Evolutionary conservation across 257 asterid species (phyloP), one percentile per base, ranked within the genome.

Genomic region (Solanum raphanifolium): DNA sequence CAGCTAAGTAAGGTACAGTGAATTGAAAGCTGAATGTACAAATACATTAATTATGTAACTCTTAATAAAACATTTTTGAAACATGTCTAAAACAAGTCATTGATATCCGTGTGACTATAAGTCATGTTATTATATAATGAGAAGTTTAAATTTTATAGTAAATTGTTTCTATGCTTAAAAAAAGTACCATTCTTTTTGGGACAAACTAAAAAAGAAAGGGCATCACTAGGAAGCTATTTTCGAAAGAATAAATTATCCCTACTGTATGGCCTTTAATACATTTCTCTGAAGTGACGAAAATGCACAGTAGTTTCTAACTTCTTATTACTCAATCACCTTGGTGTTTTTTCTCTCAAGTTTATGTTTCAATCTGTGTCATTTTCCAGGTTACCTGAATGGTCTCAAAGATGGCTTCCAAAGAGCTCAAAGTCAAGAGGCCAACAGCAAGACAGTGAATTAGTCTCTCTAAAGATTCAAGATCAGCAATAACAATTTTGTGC

Each of bases 331-430:
- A 7, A 16, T 46, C 68, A 27, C 39, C 23, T 43, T 81, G 1
- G 32, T 78, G 65, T 39, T 21, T 13, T 76, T 78, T 39, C 38
- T 41, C 65, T 7, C 4, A 34, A 52, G 71, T 88, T 75, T 75
- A 34, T 84, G 25, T 36, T 21, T 39, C 8, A 27, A 39, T 65
- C 38, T 88, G 79, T 66, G 10, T 23, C 86, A 23, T 46, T 68
- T 88, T 91, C 82, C 94, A 97, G 99, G 94, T 91, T 97, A 88
- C 99, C 99, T 34, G 99, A 97, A 87, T 88, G 96, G 60, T 74
- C 91, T 32, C 93, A 94, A 78, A 94, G 94, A 92, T 94, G 96
- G 96, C 89, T 94, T 20, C 99, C 98, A 1, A 94, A 94, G 92
- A 92, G 91, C 89, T 88, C 92, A 90, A 94, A 89, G 94, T 74